Base-by-base conservation (phyloP, 202 grass and related monocot genomes). In the Carex arenaria region DNA sequence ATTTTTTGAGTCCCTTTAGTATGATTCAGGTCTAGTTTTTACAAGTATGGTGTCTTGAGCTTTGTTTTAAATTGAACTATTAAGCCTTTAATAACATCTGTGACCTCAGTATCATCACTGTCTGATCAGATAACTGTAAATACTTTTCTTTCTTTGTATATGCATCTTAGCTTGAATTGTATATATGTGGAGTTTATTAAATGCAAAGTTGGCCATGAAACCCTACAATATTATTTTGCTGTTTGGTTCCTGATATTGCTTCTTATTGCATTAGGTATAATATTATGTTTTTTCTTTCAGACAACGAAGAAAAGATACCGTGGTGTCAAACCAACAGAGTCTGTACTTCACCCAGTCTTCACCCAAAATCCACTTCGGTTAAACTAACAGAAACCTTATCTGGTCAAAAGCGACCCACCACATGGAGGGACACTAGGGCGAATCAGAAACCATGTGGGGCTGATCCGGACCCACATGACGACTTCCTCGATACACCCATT, bases 401-500 rank as follows among this genome's bases (percentile, higher is more conserved):
- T 43, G 82, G 78, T 54, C 18, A 72, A 28, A 85, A 55, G 10
- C 63, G 60, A 66, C 79, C 83, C 70, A 85, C 64, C 80, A 86
- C 84, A 57, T 98, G 93, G 96, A 95, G 96, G 38, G 91, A 88
- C 57, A 95, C 93, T 60, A 84, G 89, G 63, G 87, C 81, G 31
- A 56, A 30, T 81, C 90, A 93, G 82, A 93, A 92, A 89, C 81
- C 89, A 79, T 86, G 83, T 32, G 83, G 83, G 79, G 85, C 80
- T 18, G 86, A 98, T 86, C 93, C 88, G 61, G 91, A 98, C 88
- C 93, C 85, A 43, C 93, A 93, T 86, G 91, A 98, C 51, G 91
- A 98, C 85, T 98, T 98, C 82, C 96, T 98, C 12, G 80, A 93
- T 83, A 98, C 93, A 83, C 96, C 96, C 53, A 82, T 95, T 79